Evolutionary conservation across 768 basidiomycete species (phyloP), one percentile per base, ranked within the genome.

Genomic region (Kwoniella mangroviensis): DNA sequence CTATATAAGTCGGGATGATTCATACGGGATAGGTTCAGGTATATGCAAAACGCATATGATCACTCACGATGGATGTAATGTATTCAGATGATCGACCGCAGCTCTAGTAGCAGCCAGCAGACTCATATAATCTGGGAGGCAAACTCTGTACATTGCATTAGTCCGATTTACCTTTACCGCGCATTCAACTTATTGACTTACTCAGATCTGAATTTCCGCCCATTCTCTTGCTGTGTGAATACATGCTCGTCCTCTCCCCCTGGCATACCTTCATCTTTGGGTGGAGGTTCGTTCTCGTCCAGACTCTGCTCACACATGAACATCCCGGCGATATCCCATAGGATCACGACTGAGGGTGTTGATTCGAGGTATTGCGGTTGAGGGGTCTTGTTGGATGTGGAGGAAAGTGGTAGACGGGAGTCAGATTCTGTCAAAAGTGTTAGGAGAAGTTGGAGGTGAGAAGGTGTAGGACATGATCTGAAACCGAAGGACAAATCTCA

Each of bases 281-380:
- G 40, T 22, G 63, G 72, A 19, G 71, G 67, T 41, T 67, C 53
- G 54, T 71, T 71, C 71, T 77, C 76, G 57, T 79, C 74, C n/a
- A 21, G 51, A 26, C 54, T 69, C 51, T 67, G 61, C 21, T 77
- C 69, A 26, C 69, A 60, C 78, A 79, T 77, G 53, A 77, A 66
- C 61, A 71, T 10, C n/a, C 66, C 64, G 12, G 74, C 78, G 15
- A 76, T 60, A 60, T 79, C 74, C 71, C 74, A 75, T 3, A 79
- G 63, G 11, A 79, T 68, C 3, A 79, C 70, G 34, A 79, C 58
- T 4, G 74, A 69, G 1, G 78, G 75, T 42, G 68, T 63, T 22
- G 51, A 58, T n/a, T 54, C 21, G 15, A 73, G 65, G 7, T 24
- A 58, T 28, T 55, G 57, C 12, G 69, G 43, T 41, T 65, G 26